A percentile compares a stretch with the other conserved stretches of the same genome.
Conservation (phyloP, 805 yeast species). For the Saturnispora bothae region DNA sequence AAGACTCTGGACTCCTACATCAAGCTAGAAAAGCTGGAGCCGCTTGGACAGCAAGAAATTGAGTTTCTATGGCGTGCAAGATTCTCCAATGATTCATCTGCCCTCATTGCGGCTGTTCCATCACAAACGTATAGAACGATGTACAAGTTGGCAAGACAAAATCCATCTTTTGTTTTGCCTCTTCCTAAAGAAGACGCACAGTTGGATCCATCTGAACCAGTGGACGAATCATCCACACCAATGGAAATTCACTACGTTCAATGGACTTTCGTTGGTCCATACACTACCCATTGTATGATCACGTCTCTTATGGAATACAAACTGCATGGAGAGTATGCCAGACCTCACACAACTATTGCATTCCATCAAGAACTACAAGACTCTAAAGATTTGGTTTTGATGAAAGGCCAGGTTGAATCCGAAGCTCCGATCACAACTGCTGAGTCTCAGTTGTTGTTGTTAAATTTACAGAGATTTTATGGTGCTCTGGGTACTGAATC, state of each 20-base stretch:
- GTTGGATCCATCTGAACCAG: conserved; percentile 25
- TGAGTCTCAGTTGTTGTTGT: conserved; percentile 68
- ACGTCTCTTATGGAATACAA: conserved; percentile 90
- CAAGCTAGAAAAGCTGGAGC: conserved; percentile 53
- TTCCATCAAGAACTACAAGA: conserved; percentile 70
- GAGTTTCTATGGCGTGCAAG: conserved; percentile 86
- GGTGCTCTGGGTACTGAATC: conserved; percentile 50
- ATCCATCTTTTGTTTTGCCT: conserved; percentile 85
- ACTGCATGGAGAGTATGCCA: conserved; percentile 81
- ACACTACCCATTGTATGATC: conserved; percentile 79
- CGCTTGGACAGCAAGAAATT: conserved; percentile 50
- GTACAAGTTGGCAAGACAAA: conserved; percentile 51
- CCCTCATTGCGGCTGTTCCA: conserved; percentile 57
- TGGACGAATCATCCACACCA: conserved; percentile 22
- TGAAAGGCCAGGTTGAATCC: conserved; percentile 77
- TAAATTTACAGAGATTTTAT: conserved; percentile 74
- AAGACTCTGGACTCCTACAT: conserved; percentile 65
- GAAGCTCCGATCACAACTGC: conserved; percentile 56
- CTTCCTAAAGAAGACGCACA: conserved; percentile 54
- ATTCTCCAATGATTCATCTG: conserved; percentile 48
- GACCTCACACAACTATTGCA: conserved; percentile 86
- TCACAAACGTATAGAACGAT: conserved; percentile 51
- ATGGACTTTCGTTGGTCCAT: conserved; percentile 81
- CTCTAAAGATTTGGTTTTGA: conserved; percentile 55
- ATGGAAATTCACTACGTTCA: conserved; percentile 86